Base-by-base conservation (phyloP, 164 flowering plant genomes). In the Malania oleifera region DNA sequence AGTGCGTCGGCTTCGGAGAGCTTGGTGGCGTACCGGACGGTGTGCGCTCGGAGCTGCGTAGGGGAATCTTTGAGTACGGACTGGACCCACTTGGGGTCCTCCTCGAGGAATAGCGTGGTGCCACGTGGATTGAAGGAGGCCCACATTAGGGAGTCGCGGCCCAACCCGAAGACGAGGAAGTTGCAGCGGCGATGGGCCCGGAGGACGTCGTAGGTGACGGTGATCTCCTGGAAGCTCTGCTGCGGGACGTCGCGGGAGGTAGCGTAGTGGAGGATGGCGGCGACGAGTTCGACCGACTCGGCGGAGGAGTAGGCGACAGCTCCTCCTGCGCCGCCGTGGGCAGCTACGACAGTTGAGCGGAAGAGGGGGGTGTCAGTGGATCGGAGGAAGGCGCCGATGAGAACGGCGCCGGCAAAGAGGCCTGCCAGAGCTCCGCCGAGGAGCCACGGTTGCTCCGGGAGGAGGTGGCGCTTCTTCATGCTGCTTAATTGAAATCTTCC, bases 51-150 rank as follows among this genome's bases (percentile, higher is more conserved):
- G 14, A 91, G 68, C 9, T n/a, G n/a, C n/a, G 29, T 15, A 0
- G 96, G 84, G 0, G 80, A 75, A 40, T 70, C 67, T 29, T 75
- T 72, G 0, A 81, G 67, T 2, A 92, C 79, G 0, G 69, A 51
- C 8, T 69, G 72, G 45, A 85, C 73, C 95, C 96, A 92, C 41
- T 61, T 69, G 5, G 83, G 79, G 35, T 82, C 85, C 52, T 90
- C 97, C 57, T 90, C 97, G 7, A 80, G 66, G 69, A 80, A 80
- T 0, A 77, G 8, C 2, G 81, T 80, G 19, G 60, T 47, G 27
- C 84, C 84, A 9, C 61, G 43, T 1, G 70, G 61, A 18, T 80
- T 80, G 47, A 80, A 71, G 12, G 70, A 28, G 18, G 72, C 25
- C 84, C 84, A 77, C 79, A 80, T 77, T 15, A 68, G 60, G 19